Evolutionary conservation across 371 early-diverging fungal genomes (phyloP), one percentile per base, ranked within the genome.

Genomic region (Chytridium lagenaria): DNA sequence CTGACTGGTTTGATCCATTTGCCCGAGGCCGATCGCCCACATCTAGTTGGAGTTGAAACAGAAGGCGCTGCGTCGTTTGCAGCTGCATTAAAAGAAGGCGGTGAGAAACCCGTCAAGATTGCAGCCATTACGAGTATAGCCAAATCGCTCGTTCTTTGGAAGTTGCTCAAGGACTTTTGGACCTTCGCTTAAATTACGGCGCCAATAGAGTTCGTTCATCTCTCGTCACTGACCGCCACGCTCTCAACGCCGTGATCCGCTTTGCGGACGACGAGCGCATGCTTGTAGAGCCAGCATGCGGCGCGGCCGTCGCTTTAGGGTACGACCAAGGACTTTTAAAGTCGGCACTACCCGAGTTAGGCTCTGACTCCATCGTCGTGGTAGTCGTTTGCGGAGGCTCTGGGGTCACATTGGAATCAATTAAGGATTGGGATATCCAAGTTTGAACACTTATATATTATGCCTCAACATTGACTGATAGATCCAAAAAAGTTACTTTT

Each of bases 271-370:
- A 78, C 19, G 67, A 52, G 59, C 63, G 74, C 12, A 31, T 74
- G 30, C 37, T 78, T 1, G 81, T 78, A 5, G 81, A 81, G 67
- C 77, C 79, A 2, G 77, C 81, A 0, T 81, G 81, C 50, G 79
- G 77, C 1, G 78, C 81, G 10, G 67, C 73, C 0, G 37, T 81
- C 39, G 71, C 73, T 37, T 33, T 64, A n/a, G 59, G 63, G 30
- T 75, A 70, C 50, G 73, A 72, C 1, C 44, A 28, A 19, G 36
- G 3, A 10, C 39, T 67, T 1, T 30, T 69, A 5, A 67, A 51
- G 36, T 30, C 15, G 19, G 65, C 34, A 23, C 63, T 67, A 12
- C 70, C 72, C 22, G 73, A 74, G 39, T 59, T 74, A 36, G 70
- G 67, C 1, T 36, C 37, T 2, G 74, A 69, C 3, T 33, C 39